phyloP scores from a whole-genome alignment of 225 moss, liverwort and hornwort species.

The Rhytidiadelphus loreus region DNA sequence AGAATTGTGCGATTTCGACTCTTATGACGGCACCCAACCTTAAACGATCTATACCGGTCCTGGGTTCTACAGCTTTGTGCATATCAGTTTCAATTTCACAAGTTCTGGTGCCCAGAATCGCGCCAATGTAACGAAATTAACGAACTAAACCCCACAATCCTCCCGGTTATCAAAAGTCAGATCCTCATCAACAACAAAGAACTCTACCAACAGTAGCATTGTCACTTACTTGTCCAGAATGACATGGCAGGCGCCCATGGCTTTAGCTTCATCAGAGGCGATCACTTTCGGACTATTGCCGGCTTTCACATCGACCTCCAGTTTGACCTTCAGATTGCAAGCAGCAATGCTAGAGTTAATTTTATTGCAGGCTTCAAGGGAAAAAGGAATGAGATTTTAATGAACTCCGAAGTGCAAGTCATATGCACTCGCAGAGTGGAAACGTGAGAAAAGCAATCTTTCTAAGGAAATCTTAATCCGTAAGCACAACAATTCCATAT shows the following conservation, averaged over 20 bases:
- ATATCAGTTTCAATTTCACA: too few relatives aligned
- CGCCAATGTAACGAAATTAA: too few relatives aligned
- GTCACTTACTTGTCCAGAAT: slow-evolving; percentile 27
- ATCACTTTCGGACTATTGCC: slow-evolving; percentile 22
- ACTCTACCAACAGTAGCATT: not conserved
- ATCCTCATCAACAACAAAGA: not conserved
- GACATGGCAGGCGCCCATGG: slow-evolving; percentile 39
- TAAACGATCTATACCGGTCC: too few relatives aligned
- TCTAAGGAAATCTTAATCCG: not conserved
- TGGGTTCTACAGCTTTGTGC: too few relatives aligned
- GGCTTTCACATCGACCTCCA: slow-evolving; percentile 40
- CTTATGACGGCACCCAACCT: too few relatives aligned
- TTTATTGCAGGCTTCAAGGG: not conserved
- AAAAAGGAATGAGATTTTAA: not conserved
- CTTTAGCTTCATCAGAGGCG: slow-evolving; percentile 35
- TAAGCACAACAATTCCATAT: not conserved
- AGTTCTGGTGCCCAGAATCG: too few relatives aligned
- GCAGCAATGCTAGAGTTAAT: not conserved
- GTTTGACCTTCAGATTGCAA: slow-evolving; percentile 22
- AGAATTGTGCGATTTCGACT: too few relatives aligned
- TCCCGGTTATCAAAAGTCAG: not conserved
- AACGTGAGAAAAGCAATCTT: not conserved
- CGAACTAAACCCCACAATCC: not conserved
- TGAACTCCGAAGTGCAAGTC: not conserved
- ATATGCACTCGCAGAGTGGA: not conserved